Base-by-base conservation (phyloP, 1,139 yeast genomes). In the Magnusiomyces sp. region DNA sequence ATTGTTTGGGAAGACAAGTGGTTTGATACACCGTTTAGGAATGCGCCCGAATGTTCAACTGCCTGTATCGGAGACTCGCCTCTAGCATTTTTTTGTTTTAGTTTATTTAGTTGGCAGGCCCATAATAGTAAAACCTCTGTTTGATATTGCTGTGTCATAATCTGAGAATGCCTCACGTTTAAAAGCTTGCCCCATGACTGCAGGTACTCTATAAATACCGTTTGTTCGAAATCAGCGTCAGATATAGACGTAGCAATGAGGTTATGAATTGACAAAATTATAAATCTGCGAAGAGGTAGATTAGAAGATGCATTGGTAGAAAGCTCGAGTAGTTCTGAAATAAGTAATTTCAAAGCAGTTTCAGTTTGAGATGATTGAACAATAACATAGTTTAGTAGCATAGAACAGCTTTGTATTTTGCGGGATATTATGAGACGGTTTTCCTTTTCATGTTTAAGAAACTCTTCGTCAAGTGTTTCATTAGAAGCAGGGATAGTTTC, bases 1-100 rank as follows among this genome's bases (percentile, higher is more conserved):
- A 67, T 64, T 0, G 79, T 73, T 46, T 66, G 64, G 0, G 81
- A 71, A 46, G 64, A 66, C n/a, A 78, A 66, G 31, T 78, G 62
- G 49, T 67, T 70, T 1, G 80, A 71, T 14, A 78, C 64, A 0
- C 75, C 72, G 20, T 68, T 63, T 14, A 77, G 59, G 53, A 74
- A 77, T 0, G 52, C 56, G 2, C 64, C 52, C 29, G 68, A 62
- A 9, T n/a, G 13, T 10, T 27, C 14, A 23, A 40, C 36, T 20
- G 4, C 19, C 3, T 14, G 14, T 2, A 14, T n/a, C 2, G 31
- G 27, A 23, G 23, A 40, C 3, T 11, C 11, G 58, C 58, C 43
- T 70, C 55, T 19, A 74, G 51, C 1, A 40, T 51, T 9, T 56
- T 50, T 0, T 57, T 40, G 10, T 59, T 56, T 6, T 7, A 7